Evolutionary conservation across 345 rosid species (phyloP), one percentile per base, ranked within the genome.

Genomic region (Salix purpurea): DNA sequence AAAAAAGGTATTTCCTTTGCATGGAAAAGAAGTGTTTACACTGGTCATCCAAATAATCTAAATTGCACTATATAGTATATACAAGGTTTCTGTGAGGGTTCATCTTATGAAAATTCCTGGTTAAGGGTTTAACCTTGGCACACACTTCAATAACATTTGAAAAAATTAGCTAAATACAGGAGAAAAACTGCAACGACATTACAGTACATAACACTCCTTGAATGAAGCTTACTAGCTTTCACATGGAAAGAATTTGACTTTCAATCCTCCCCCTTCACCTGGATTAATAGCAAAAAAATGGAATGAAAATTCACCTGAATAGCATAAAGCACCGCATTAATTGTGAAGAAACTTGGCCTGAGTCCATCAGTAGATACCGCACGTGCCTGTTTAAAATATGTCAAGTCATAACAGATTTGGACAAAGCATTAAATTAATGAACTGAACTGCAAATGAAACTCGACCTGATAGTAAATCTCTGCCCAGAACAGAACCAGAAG

Each of bases 401-500:
- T 42, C 72, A 50, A 78, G 60, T 75, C 77, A 60, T n/a, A 30
- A 64, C 8, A 71, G 56, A 73, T 34, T 8, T 9, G 48, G n/a
- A 73, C 21, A 6, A 50, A 36, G 12, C 32, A 13, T 50, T 19
- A 30, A 19, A 56, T 40, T 6, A 24, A 24, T 14, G 3, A 50
- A 26, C 26, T 6, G 1, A 69, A 73, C 14, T 24, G 40, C 0
- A 44, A 67, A 13, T 7, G 40, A 56, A 73, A 60, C 16, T 66
- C 11, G 21, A 91, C 98, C 98, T 94, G 98, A 77, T 92, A 90
- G 83, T 94, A 94, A 66, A 94, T 94, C 83, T 94, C 98, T 2
- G 98, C 98, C 98, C 98, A 94, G 79, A 94, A 94, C 81, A 94
- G 91, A 71, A 94, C 96, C 75, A 94, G 60, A 40, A 94, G 98